These are phyloP conservation scores for Heliosperma pusillum DNA, from an alignment of 148 eudicot species.

Conservation along the genomic window DNA sequence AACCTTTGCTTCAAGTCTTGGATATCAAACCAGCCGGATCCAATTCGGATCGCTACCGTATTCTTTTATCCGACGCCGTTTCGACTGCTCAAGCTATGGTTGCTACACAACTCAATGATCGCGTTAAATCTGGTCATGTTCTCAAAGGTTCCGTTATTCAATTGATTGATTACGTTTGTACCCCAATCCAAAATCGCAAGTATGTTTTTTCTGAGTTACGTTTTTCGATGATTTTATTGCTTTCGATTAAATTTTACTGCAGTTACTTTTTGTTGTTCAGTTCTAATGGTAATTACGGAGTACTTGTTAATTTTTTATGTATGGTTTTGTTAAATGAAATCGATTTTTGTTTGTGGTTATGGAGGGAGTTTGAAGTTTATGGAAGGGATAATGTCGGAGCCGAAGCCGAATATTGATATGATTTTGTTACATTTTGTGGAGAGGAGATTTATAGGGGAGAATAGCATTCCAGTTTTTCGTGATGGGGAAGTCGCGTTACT, in stretches of 20 bases:
- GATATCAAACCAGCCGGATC: slow-evolving; percentile 51
- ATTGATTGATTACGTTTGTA: slow-evolving; percentile 82
- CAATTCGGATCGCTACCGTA: slow-evolving; percentile 65
- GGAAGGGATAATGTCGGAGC: no score
- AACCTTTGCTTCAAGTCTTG: slow-evolving; percentile 76
- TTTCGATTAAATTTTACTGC: background rate
- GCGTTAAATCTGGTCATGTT: slow-evolving; percentile 52
- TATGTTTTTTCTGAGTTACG: slow-evolving; percentile 16
- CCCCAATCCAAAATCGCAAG: slow-evolving; percentile 73
- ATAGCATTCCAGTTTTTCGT: no score
- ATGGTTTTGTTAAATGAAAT: background rate
- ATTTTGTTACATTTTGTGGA: no score
- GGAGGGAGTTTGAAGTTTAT: background rate
- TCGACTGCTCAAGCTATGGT: slow-evolving; percentile 65
- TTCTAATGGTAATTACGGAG: no score
- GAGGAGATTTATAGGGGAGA: background rate
- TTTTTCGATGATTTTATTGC: background rate
- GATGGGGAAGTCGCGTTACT: no score
- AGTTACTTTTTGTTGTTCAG: background rate
- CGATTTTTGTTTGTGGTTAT: background rate
- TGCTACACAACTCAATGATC: slow-evolving; percentile 88
- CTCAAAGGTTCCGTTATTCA: slow-evolving; percentile 76
- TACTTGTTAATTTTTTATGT: no score
- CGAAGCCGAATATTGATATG: background rate
- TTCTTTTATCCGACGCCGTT: slow-evolving; percentile 63